Conservation (phyloP, 2,329 filamentous ascomycete species). For the Diplodia intermedia region DNA sequence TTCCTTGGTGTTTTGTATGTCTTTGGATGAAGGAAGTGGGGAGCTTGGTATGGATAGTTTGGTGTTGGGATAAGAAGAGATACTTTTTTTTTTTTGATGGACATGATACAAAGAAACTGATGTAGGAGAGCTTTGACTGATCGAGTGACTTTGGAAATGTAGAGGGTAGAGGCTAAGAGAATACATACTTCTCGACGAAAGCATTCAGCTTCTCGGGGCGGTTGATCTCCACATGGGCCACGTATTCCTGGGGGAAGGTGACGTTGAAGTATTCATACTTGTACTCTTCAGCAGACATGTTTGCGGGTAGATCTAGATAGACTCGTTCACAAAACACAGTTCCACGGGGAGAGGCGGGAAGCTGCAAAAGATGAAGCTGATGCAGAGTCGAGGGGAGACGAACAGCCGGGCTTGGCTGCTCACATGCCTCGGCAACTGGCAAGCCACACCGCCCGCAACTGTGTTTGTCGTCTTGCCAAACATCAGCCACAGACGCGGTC, state of each 20-base stretch:
- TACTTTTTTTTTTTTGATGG: background rate
- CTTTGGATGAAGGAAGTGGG: too few species aligned
- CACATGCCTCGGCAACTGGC: conserved; percentile 31
- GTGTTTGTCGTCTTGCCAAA: conserved; percentile 20
- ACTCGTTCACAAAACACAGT: background rate
- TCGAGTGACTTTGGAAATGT: too few species aligned
- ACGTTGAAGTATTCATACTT: conserved; percentile 74
- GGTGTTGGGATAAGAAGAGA: background rate
- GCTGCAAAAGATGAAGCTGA: background rate
- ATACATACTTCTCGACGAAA: conserved; percentile 69
- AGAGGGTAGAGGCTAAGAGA: background rate
- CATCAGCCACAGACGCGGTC: conserved; percentile 7
- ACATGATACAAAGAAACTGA: background rate
- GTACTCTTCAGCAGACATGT: conserved; percentile 41
- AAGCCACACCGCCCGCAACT: background rate
- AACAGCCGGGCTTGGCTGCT: conserved; percentile 10
- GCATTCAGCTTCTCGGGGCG: conserved; percentile 86
- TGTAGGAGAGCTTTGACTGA: too few species aligned
- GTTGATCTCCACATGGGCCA: conserved; percentile 93
- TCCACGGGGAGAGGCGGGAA: background rate
- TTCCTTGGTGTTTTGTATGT: background rate
- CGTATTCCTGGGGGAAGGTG: conserved; percentile 72
- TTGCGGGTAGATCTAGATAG: background rate
- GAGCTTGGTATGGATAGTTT: background rate
- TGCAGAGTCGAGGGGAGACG: conserved; percentile 1